Evolutionary conservation across 306 rosid genomes (phyloP), one percentile per base, ranked within the genome.

Genomic region (Geum urbanum): DNA sequence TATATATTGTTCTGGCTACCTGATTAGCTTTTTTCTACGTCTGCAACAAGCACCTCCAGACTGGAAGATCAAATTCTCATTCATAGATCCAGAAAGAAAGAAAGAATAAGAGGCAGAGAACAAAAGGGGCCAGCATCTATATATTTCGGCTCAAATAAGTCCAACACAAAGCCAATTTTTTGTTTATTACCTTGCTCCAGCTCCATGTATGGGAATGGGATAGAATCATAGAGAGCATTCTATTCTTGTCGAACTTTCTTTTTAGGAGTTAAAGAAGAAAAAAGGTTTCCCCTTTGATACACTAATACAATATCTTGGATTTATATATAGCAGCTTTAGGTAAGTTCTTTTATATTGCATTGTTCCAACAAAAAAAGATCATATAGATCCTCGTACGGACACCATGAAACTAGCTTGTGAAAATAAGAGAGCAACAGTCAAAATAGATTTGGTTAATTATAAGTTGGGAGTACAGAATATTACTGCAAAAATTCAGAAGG

Each of bases 41-140:
- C 49, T 37, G 8, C 48, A 67, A 51, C 60, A 50, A 16, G 60
- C 72, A 67, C 55, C 12, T 67, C 72, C 72, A 67, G 32, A 44
- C 41, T 46, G 70, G 45, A 47, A 66, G 32, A 15, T 14, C 9
- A 46, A 10, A 67, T n/a, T 54, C 48, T 18, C 37, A 20, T 14
- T 37, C 22, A 59, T 37, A 19, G 46, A 59, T 43, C 18, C 24
- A 37, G 35, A 9, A 19, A 9, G 7, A 3, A 22, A 10, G 22
- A 53, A 57, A 55, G 5, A 27, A 58, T 1, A 22, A 24, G 9
- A 24, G 45, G 44, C 3, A 20, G 60, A 54, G 35, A 54, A 54
- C 10, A 55, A 55, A 8, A 52, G 18, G 19, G 16, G 9, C 2
- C 4, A 4, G 39, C 16, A 22, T 55, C 15, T 22, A 47, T 47